phyloP scores from a whole-genome alignment of 2,329 filamentous ascomycete species.

The Sporothrix pallida region DNA sequence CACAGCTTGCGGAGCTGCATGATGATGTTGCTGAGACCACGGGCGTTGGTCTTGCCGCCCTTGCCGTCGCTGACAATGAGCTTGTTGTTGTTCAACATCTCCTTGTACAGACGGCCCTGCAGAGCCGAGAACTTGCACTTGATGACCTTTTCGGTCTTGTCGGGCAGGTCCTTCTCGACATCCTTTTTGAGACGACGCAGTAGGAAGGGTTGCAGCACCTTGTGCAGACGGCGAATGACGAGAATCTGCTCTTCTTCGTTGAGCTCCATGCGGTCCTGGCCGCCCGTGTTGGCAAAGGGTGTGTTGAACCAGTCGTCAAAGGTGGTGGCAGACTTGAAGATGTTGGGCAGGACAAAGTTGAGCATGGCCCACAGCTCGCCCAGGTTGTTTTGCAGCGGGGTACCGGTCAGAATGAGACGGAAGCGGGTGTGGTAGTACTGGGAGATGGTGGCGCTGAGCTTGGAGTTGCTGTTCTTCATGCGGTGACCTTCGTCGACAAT shows the following conservation, averaged over 20 bases:
- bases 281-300: slow-evolving; percentile 96
- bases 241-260: slow-evolving; percentile 99
- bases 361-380: slow-evolving; percentile 96
- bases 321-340: slow-evolving; percentile 98
- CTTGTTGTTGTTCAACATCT: slow-evolving; percentile 94
- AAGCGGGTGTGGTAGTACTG: slow-evolving; percentile 95
- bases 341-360: slow-evolving; percentile 96
- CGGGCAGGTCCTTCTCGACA: slow-evolving; percentile 96
- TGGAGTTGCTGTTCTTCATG: slow-evolving; percentile 98
- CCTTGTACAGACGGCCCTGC: slow-evolving; percentile 93
- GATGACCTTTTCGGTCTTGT: slow-evolving; percentile 99
- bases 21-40: slow-evolving; percentile 98
- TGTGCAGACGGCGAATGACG: slow-evolving; percentile 96
- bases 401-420: slow-evolving; percentile 95
- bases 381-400: slow-evolving; percentile 95
- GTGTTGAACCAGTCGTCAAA: slow-evolving; percentile 99
- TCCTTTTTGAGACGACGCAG: slow-evolving; percentile 99
- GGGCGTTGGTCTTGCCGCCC: slow-evolving; percentile 90
- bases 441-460: slow-evolving; percentile 91
- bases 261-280: slow-evolving; percentile 98
- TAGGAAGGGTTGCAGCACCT: slow-evolving; percentile 95
- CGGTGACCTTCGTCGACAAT: slow-evolving; percentile 99
- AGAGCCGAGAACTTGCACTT: slow-evolving; percentile 98
- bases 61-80: slow-evolving; percentile 94
- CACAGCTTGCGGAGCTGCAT: slow-evolving; percentile 99